These are phyloP conservation scores for Pleurotus citrinopileatus DNA, from an alignment of 768 basidiomycete species.

Conservation along the genomic window DNA sequence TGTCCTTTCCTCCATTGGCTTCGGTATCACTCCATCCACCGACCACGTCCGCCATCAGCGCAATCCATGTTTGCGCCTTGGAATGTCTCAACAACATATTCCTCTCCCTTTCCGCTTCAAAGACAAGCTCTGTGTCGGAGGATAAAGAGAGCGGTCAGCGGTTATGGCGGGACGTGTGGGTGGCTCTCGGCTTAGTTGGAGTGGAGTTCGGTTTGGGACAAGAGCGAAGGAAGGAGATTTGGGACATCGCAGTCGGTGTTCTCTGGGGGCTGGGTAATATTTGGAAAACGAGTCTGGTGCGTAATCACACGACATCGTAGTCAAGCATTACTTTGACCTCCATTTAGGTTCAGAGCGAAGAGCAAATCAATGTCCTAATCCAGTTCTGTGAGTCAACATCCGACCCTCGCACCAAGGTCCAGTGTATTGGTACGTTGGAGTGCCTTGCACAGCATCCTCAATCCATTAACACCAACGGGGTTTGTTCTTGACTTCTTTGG, in stretches of 20 bases:
- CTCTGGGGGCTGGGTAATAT: constrained; percentile 85
- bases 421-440: constrained; percentile 84
- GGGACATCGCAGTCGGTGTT: constrained; percentile 78
- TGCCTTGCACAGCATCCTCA: constrained; percentile 71
- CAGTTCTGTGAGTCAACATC: constrained; percentile 56
- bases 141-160: constrained; percentile 47
- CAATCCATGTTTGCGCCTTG: constrained; percentile 80
- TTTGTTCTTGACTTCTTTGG: constrained; percentile 17
- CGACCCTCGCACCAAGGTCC: constrained; percentile 59
- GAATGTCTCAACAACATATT: constrained; percentile 92
- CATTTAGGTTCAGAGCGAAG: constrained; percentile 50
- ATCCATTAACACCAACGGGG: constrained; percentile 65
- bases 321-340: not conserved
- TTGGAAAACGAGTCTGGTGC: constrained; percentile 67
- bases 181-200: constrained; percentile 55
- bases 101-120: constrained; percentile 59
- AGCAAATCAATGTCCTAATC: constrained; percentile 64
- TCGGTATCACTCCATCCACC: constrained; percentile 79
- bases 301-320: constrained; percentile 14
- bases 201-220: constrained; percentile 59
- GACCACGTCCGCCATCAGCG: constrained; percentile 80
- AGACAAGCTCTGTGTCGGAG: constrained; percentile 35
- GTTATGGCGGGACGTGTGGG: constrained; percentile 70
- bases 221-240: constrained; percentile 70
- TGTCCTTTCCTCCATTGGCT: constrained; percentile 79